phyloP scores from a whole-genome alignment of 257 asterid genomes.

The Lavandula angustifolia region DNA sequence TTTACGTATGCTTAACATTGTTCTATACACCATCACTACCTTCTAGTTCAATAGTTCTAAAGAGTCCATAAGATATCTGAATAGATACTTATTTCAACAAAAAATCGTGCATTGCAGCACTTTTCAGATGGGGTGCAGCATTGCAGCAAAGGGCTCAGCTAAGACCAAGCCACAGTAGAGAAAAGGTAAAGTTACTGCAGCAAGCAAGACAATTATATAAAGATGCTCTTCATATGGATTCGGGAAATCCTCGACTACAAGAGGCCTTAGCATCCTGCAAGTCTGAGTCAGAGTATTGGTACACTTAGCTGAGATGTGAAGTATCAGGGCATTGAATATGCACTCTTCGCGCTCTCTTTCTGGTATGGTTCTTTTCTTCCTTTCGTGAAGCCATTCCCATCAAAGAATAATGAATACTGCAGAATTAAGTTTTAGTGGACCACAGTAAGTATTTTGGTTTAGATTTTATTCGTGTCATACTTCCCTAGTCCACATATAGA shows the following conservation, averaged over 20 bases:
- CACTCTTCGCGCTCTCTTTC: background rate
- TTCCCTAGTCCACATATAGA: constrained; percentile 12
- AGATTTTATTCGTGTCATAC: constrained; percentile 15
- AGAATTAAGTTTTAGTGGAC: constrained; percentile 13
- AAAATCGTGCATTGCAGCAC: constrained; percentile 56
- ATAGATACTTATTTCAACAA: constrained; percentile 8
- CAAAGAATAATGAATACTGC: constrained; percentile 27
- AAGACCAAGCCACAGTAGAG: constrained; percentile 70
- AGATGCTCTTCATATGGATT: constrained; percentile 83
- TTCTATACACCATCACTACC: background rate
- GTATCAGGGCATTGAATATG: constrained; percentile 18
- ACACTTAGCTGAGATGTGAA: constrained; percentile 33
- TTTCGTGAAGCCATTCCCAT: constrained; percentile 14
- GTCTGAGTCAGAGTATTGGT: constrained; percentile 73
- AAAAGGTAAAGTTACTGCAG: constrained; percentile 78
- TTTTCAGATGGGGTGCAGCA: constrained; percentile 86
- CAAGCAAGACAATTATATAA: constrained; percentile 82
- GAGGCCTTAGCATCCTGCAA: constrained; percentile 70
- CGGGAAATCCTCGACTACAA: constrained; percentile 54
- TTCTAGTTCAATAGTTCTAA: background rate
- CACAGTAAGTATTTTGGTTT: constrained; percentile 1
- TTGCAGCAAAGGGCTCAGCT: constrained; percentile 82
- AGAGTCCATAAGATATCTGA: background rate
- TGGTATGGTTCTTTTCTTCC: background rate
- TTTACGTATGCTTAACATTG: background rate